Base-by-base conservation (phyloP, 352 stramenopile genomes). In the Pythium myriotylum region DNA sequence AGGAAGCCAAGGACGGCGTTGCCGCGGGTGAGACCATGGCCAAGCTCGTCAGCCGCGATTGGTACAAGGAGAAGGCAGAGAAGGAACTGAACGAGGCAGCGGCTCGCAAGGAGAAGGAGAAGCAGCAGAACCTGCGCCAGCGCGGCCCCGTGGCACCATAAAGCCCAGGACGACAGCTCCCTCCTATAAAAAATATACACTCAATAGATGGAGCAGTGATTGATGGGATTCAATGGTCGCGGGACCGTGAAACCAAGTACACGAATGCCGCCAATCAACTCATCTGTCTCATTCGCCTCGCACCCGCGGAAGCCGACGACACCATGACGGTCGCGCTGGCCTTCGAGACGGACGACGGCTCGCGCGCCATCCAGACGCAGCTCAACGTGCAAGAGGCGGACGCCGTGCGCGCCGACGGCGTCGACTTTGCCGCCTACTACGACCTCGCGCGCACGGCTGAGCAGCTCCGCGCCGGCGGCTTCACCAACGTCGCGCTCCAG, bases 401-500 rank as follows among this genome's bases (percentile, higher is more conserved):
- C 54, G 86, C 74, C 33, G 62, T 86, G n/a, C 80, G 81, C 27
- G 23, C 50, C 2, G 55, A 64, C 0, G 65, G 81, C 54, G 74
- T 68, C 33, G 70, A 72, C 29, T 56, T 94, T 2, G 43, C 19
- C 6, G 55, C 67, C 45, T 95, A 82, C 73, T 95, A 89, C 70
- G 80, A 89, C 39, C 70, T 91, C 32, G 54, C 54, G 26, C 76
- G 76, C 53, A 93, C 79, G n/a, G 68, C 81, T 35, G 67, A 61
- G 64, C 78, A 87, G 75, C 80, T 95, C 49, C 67, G 58, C 23
- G 26, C 43, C 7, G 73, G 90, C n/a, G 75, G 69, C 14, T 97
- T 76, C 65, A 68, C 63, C 43, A 81, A 74, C 64, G 81, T 99
- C 35, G 96, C 94, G 46, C 79, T 99, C 29, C 96, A 99, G 79